Base-by-base conservation (phyloP, 129 eudicot genomes). In the Heracleum sosnowskyi region DNA sequence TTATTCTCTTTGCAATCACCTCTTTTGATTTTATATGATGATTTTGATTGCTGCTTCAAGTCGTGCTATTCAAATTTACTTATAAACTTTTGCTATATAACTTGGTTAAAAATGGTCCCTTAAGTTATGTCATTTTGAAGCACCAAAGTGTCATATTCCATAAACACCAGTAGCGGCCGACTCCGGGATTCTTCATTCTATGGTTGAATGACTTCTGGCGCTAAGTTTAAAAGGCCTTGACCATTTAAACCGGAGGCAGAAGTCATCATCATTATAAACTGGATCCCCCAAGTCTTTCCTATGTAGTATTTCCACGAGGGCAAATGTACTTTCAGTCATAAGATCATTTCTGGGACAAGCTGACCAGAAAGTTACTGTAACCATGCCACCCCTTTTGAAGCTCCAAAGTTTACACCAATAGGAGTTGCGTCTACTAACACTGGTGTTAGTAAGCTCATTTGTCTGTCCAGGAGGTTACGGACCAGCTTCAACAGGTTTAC, bases 271-370 rank as follows among this genome's bases (percentile, higher is more conserved):
- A 45, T 96, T 97, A 76, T 92, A 96, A 31, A 77, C 89, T 1
- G 99, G 96, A 57, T 71, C 89, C 99, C 99, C 92, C 9, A 83
- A 47, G 72, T 87, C 90, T 84, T 86, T 81, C 46, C 94, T 94
- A 28, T 77, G 88, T 26, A 96, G 92, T 57, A 87, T 82, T 84
- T 96, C 99, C 68, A 96, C 99, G 3, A 92, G 82, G 36, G 97
- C 85, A 60, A 92, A 96, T 24, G 99, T 96, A 36, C 99, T 97
- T 87, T 96, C 99, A 3, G 99, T 96, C 99, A 96, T 87, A 86
- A 96, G 97, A 76, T 96, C 99, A 41, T 96, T 96, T 76, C 99
- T 80, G 10, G 99, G 99, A 80, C 97, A 92, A 2, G 96, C 97
- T 74, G 99, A 90, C 90, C 90, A 87, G 87, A 96, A 96, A 75